These are phyloP conservation scores for Bretschneidera sinensis DNA, from an alignment of 345 rosid genomes.

Conservation along the genomic window DNA sequence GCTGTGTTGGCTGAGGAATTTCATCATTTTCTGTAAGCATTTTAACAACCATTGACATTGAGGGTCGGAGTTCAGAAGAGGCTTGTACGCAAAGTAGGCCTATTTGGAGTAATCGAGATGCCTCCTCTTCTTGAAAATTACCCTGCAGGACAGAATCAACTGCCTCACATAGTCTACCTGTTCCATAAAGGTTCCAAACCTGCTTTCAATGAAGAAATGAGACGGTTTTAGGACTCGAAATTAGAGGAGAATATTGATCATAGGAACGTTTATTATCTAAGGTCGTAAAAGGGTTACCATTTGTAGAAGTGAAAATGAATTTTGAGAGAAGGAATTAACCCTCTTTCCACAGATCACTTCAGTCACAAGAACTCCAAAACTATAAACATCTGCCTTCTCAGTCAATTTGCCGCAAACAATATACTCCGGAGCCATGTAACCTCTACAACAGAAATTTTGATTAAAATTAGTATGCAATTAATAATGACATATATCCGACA, in stretches of 20 bases:
- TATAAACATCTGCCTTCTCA: conserved; percentile 83
- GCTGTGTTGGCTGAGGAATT: conserved; percentile 64
- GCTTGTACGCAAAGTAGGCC: conserved; percentile 91
- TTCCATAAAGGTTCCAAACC: conserved; percentile 62
- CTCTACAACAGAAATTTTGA: conserved; percentile 32
- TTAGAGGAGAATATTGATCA: neutral
- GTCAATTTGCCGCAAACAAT: conserved; percentile 66
- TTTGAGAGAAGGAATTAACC: conserved; percentile 37
- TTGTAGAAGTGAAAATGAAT: conserved; percentile 47
- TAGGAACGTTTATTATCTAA: neutral
- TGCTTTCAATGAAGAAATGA: no score
- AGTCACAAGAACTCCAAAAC: conserved; percentile 72
- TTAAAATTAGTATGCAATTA: neutral
- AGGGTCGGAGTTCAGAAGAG: conserved; percentile 71
- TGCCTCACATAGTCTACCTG: conserved; percentile 40
- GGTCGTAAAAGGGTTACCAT: conserved; percentile 31
- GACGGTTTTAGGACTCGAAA: conserved; percentile 12
- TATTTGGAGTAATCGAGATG: conserved; percentile 47
- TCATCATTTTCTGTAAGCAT: conserved; percentile 48
- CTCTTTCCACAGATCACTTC: conserved; percentile 64
- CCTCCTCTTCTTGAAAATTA: conserved; percentile 42
- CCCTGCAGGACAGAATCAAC: conserved; percentile 55
- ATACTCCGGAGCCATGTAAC: conserved; percentile 95
- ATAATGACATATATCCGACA: no score
- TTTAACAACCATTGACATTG: conserved; percentile 68